Percentiles rank a stretch among this genome's conserved stretches.
Evolutionary conservation across 768 basidiomycete species (phyloP).

Genomic region (Tulasnella sp.): DNA sequence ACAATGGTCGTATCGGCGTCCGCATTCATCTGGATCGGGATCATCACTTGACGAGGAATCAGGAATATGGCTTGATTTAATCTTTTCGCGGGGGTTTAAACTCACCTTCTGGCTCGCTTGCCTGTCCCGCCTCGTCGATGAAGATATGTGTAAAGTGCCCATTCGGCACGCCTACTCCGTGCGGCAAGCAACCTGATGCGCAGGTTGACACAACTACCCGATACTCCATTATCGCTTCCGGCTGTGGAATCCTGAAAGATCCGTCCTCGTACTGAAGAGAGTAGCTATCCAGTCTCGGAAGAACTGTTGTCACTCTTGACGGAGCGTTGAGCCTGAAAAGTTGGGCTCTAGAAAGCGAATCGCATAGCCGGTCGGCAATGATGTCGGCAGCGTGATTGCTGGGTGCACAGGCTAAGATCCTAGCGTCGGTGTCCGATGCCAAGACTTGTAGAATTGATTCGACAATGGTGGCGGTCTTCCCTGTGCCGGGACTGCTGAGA

Average conservation of each 20-base stretch:
- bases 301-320: slow-evolving; percentile 1
- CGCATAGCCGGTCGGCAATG: slow-evolving; percentile 11
- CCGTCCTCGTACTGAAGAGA: background rate
- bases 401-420: slow-evolving; percentile 26
- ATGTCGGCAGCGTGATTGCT: slow-evolving; percentile 29
- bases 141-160: slow-evolving; percentile 71
- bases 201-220: slow-evolving; percentile 61
- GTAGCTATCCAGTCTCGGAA: slow-evolving; percentile 5
- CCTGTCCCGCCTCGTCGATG: slow-evolving; percentile 69
- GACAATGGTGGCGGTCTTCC: slow-evolving; percentile 27
- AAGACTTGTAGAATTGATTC: slow-evolving; percentile 24
- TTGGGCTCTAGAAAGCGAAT: background rate
- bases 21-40: slow-evolving; percentile 59
- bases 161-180: slow-evolving; percentile 53
- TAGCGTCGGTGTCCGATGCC: background rate
- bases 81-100: background rate
- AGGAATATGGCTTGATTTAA: slow-evolving; percentile 45
- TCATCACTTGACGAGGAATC: slow-evolving; percentile 69
- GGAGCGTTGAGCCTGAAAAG: slow-evolving; percentile 33
- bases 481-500: slow-evolving; percentile 14
- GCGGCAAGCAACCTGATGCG: slow-evolving; percentile 55
- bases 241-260: slow-evolving; percentile 38
- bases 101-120: slow-evolving; percentile 59
- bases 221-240: slow-evolving; percentile 44
- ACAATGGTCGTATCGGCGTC: slow-evolving; percentile 54